phyloP scores from a whole-genome alignment of 257 asterid species.

The Echium plantagineum region DNA sequence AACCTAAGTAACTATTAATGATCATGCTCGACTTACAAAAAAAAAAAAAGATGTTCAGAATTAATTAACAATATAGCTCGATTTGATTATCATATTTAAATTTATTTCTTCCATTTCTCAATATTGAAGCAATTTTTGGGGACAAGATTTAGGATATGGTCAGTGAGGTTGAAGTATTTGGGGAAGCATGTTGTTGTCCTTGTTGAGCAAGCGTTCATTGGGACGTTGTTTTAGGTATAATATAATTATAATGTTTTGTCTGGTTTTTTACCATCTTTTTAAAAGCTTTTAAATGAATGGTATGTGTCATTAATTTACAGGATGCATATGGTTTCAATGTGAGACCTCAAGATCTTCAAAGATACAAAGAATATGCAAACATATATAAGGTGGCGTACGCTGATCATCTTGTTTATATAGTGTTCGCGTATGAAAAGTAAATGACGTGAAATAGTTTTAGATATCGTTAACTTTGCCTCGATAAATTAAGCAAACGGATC shows the following conservation, averaged over 20 bases:
- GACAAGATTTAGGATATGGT: conserved; percentile 49
- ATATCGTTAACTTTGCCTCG: too few species aligned
- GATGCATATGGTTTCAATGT: conserved; percentile 95
- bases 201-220: conserved; percentile 89
- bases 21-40: too few species aligned
- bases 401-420: too few species aligned
- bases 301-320: conserved; percentile 25
- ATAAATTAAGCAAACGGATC: too few species aligned
- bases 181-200: conserved; percentile 91
- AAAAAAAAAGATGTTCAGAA: neutral
- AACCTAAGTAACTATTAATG: neutral
- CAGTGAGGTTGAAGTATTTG: conserved; percentile 29
- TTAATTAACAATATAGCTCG: neutral
- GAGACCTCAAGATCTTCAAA: conserved; percentile 84
- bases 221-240: conserved; percentile 79
- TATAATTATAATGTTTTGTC: neutral
- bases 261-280: neutral
- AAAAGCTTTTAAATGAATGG: neutral
- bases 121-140: conserved; percentile 28
- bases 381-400: conserved; percentile 59
- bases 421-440: too few species aligned
- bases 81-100: too few species aligned
- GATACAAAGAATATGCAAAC: conserved; percentile 57
- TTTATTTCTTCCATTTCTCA: neutral
- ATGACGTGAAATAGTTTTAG: too few species aligned